Evolutionary conservation across 2,329 filamentous ascomycete species (phyloP).

Genomic region (Diaporthe helianthi): DNA sequence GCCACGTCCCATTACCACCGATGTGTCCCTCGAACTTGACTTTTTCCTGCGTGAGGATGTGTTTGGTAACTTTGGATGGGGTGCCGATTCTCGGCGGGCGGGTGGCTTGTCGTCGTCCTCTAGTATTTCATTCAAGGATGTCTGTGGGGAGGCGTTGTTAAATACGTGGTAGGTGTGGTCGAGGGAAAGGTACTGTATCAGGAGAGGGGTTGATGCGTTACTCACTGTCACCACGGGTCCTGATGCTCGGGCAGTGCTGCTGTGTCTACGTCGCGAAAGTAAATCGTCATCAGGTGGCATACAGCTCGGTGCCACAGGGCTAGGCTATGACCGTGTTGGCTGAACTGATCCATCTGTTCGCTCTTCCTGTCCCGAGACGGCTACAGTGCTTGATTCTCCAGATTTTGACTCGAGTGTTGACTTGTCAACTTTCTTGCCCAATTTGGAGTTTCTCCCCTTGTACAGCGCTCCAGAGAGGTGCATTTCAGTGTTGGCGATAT

Average conservation of each 20-base stretch:
- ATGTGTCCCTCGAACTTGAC: not conserved
- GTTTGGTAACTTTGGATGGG: not conserved
- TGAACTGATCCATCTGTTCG: not conserved
- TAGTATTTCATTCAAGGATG: not conserved
- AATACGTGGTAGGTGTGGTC: not conserved
- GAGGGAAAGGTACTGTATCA: too few relatives aligned
- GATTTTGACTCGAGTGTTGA: not conserved
- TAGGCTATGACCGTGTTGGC: not conserved
- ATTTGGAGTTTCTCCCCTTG: not conserved
- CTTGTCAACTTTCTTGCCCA: not conserved
- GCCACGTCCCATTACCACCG: not conserved
- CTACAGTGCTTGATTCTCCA: not conserved
- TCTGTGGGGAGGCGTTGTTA: not conserved
- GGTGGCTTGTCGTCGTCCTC: not conserved
- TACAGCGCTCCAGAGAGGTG: slow-evolving; percentile 22
- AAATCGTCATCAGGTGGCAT: not conserved
- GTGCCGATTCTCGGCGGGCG: not conserved
- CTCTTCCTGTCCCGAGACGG: not conserved
- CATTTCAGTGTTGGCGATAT: slow-evolving; percentile 7
- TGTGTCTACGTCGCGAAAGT: not conserved
- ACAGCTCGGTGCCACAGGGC: not conserved
- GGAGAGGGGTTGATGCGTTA: not conserved
- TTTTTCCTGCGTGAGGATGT: not conserved
- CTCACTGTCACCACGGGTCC: slow-evolving; percentile 3
- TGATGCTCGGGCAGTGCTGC: not conserved